Percentiles rank a stretch among this genome's conserved stretches.
Conservation (phyloP, 1,284 basidiomycete genomes). For the Puccinia coronata region DNA sequence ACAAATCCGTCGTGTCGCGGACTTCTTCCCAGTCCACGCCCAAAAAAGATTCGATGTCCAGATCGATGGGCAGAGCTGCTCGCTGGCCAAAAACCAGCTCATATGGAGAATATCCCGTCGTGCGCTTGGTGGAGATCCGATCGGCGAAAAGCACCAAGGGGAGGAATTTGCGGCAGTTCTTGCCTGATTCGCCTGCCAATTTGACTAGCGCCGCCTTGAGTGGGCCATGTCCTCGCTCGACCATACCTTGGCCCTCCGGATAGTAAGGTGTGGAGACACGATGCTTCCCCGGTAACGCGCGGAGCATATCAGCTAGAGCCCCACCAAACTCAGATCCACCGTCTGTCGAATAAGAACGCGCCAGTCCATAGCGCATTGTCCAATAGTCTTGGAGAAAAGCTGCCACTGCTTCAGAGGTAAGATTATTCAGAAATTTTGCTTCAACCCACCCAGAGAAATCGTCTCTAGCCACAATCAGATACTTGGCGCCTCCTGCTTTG, state of each 20-base stretch:
- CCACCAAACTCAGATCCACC: too few species aligned
- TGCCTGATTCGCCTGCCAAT: background rate
- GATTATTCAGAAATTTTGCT: too few species aligned
- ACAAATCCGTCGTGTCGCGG: background rate
- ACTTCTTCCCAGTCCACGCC: constrained; percentile 4
- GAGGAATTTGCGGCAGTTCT: background rate
- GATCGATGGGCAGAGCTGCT: background rate
- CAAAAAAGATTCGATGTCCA: background rate
- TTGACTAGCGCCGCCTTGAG: background rate
- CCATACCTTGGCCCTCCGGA: background rate
- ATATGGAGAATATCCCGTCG: background rate
- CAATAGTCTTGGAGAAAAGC: too few species aligned
- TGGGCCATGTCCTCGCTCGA: background rate
- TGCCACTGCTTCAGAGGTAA: too few species aligned
- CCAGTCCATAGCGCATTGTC: too few species aligned
- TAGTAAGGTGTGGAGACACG: too few species aligned
- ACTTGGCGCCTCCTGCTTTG: too few species aligned
- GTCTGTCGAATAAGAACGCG: too few species aligned
- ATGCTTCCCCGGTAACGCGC: too few species aligned
- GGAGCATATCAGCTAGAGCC: too few species aligned
- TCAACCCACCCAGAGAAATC: too few species aligned
- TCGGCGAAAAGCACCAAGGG: background rate
- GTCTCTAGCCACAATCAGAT: too few species aligned
- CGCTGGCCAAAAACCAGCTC: background rate
- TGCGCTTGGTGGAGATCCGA: background rate